Base-by-base conservation (phyloP, 179 eudicot genomes). In the Vitellaria paradoxa region DNA sequence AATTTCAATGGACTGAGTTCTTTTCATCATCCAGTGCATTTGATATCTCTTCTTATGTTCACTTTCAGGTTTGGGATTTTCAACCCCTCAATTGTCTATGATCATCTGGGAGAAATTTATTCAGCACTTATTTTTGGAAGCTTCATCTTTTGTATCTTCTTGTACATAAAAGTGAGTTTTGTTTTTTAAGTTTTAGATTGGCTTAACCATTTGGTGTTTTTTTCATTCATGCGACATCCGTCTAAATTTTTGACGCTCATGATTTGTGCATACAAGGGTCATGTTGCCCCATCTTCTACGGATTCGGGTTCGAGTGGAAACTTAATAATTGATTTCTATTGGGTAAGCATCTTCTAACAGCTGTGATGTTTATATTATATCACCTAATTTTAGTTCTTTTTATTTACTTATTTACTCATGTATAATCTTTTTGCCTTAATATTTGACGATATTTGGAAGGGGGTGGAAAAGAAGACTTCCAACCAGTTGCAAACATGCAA, bases 271-370 rank as follows among this genome's bases (percentile, higher is more conserved):
- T 83, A 49, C 68, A 67, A 95, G 99, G 99, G 99, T 67, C 98
- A 84, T 68, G 79, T 93, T 53, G 94, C 96, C 50, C 98, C 98
- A 80, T 96, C 99, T 80, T 96, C 99, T 67, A 81, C 93, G 9
- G 99, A 96, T 88, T 90, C 94, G 70, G 98, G 99, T 63, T 96
- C 99, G 20, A 88, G 87, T 42, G 99, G 99, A 72, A 96, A 96
- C 84, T 68, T 91, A 75, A 89, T 96, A 50, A 86, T 96, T 67
- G 99, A 96, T 83, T 96, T 96, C 85, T 96, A 96, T 75, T 96
- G 99, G 99, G 99, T 96, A 73, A 90, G 94, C 75, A 70, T 78
- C 69, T 23, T 74, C 24, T 7, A 62, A 45, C 63, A 52, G 46
- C 61, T 15, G 60, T 73, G 65, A 52, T 73, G 12, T 64, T 59